phyloP scores from a whole-genome alignment of 192 early-diverging fungal genomes.

The Backusella macrospora region DNA sequence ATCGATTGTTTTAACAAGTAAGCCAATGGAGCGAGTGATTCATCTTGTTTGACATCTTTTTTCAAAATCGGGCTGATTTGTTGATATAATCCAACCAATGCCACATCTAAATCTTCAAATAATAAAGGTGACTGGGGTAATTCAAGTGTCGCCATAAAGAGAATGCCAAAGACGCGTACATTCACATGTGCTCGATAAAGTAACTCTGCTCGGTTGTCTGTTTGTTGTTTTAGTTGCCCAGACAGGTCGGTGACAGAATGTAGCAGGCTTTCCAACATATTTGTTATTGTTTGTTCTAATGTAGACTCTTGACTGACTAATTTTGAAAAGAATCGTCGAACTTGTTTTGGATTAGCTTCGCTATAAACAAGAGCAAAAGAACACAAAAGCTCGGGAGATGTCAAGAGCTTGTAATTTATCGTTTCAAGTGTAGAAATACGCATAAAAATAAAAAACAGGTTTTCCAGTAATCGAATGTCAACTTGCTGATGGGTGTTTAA shows the following conservation, averaged over 20 bases:
- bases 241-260: neutral
- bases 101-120: neutral
- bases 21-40: neutral
- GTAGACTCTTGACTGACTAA: neutral
- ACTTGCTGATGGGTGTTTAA: neutral
- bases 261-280: neutral
- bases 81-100: neutral
- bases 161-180: neutral
- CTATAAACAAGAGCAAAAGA: conserved; percentile 5
- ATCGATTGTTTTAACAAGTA: conserved; percentile 51
- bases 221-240: neutral
- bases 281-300: neutral
- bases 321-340: neutral
- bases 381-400: neutral
- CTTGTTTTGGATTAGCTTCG: conserved; percentile 15
- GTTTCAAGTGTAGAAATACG: neutral
- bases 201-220: neutral
- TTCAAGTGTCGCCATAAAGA: neutral
- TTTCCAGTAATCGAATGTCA: conserved; percentile 2
- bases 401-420: neutral
- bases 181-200: conserved; percentile 3
- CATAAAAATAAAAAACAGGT: conserved; percentile 10
- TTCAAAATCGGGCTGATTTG: conserved; percentile 2
- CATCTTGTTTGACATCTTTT: neutral
- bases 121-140: neutral